Percentiles rank a stretch among this genome's conserved stretches.
Conservation (phyloP, 176 grass and related monocot genomes). For the Pharus latifolius region DNA sequence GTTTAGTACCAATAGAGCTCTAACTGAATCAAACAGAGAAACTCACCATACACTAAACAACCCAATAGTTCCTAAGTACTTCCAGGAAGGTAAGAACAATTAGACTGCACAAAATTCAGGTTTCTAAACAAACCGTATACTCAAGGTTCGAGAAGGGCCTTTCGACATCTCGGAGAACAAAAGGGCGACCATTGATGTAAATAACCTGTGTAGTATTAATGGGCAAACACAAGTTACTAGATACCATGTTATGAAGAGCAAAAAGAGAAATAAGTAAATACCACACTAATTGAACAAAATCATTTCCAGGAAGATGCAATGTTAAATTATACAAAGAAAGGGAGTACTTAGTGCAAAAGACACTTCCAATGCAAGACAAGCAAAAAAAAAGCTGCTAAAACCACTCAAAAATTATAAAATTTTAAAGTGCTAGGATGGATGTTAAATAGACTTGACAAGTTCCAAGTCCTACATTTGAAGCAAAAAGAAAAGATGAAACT, state of each 20-base stretch:
- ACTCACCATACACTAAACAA: too few species aligned
- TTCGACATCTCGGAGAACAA: conserved; percentile 93
- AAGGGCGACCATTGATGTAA: conserved; percentile 84
- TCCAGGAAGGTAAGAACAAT: too few species aligned
- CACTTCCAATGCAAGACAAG: background rate
- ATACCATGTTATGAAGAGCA: background rate
- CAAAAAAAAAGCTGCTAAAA: background rate
- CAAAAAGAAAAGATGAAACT: too few species aligned
- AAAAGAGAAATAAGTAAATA: background rate
- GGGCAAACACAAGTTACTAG: conserved; percentile 8
- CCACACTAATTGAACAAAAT: too few species aligned
- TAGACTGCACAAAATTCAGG: background rate
- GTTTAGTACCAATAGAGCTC: background rate
- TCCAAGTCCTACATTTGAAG: too few species aligned
- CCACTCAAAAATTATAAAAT: conserved; percentile 4
- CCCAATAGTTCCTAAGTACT: too few species aligned
- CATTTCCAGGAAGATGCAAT: background rate
- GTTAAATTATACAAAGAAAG: background rate
- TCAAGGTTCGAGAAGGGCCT: conserved; percentile 99
- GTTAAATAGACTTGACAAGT: too few species aligned
- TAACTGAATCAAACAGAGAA: background rate
- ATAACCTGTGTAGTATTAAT: conserved; percentile 61
- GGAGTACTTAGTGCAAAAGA: background rate
- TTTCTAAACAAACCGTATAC: conserved; percentile 62
- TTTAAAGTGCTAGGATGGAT: background rate